Evolutionary conservation across 345 rosid genomes (phyloP).

Genomic region (Brassica cretica): DNA sequence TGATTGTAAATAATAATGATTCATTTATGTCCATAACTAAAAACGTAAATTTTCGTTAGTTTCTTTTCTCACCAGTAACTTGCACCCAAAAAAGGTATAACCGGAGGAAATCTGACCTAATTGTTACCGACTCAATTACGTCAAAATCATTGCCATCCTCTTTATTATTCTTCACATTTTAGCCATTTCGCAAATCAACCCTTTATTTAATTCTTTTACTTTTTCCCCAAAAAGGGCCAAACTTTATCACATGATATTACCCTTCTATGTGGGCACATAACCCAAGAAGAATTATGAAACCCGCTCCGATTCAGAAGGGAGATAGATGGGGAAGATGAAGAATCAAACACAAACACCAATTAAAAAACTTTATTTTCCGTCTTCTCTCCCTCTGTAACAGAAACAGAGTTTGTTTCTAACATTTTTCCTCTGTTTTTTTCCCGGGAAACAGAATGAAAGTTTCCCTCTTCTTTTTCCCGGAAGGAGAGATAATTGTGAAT

Average conservation of each 20-base stretch:
- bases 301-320: neutral
- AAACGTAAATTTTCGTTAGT: no score
- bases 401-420: neutral
- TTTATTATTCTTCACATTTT: no score
- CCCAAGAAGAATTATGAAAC: neutral
- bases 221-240: neutral
- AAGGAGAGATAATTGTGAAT: conserved; percentile 3
- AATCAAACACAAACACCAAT: neutral
- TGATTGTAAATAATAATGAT: no score
- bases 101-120: no score
- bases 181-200: no score
- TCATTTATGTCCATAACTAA: no score
- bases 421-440: neutral
- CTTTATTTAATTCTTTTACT: no score
- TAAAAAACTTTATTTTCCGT: neutral
- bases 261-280: neutral
- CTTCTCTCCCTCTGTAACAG: neutral
- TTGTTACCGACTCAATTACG: no score
- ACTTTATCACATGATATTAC: neutral
- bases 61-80: no score
- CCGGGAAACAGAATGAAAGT: neutral
- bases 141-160: no score
- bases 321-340: neutral
- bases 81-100: no score
- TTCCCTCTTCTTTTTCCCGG: neutral